phyloP scores from a whole-genome alignment of 768 basidiomycete species.

The Kwoniella bestiolae region DNA sequence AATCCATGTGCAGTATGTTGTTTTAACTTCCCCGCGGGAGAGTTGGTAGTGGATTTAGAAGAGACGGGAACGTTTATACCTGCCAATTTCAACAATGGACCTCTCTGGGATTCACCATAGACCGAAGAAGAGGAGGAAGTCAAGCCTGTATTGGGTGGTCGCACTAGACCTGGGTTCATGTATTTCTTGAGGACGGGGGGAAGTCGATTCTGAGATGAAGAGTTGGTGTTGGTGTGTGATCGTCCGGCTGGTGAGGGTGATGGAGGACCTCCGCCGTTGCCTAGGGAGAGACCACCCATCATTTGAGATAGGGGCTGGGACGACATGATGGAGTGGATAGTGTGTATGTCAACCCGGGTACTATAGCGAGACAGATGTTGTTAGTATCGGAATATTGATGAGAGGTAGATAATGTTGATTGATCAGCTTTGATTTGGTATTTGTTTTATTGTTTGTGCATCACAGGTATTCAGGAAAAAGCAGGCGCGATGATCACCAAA shows the following conservation, averaged over 20 bases:
- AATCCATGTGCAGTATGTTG: constrained; percentile 57
- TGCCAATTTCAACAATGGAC: constrained; percentile 53
- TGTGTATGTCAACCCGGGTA: not conserved
- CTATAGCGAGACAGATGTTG: no score
- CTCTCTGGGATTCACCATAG: constrained; percentile 36
- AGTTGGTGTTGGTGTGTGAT: constrained; percentile 10
- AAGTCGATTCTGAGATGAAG: constrained; percentile 35
- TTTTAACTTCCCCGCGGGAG: constrained; percentile 31
- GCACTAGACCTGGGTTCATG: constrained; percentile 50
- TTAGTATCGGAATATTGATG: no score
- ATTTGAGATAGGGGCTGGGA: constrained; percentile 25
- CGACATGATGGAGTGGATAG: constrained; percentile 17
- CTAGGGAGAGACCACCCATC: constrained; percentile 36
- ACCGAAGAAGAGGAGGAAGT: constrained; percentile 10
- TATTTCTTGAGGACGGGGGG: constrained; percentile 51
- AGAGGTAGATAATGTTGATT: constrained; percentile 2
- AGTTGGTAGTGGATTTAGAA: constrained; percentile 13
- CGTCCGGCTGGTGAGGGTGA: constrained; percentile 24
- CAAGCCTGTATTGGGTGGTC: constrained; percentile 50
- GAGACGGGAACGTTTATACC: constrained; percentile 48
- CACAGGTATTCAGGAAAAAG: constrained; percentile 2
- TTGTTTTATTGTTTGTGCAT: not conserved
- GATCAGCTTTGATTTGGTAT: not conserved
- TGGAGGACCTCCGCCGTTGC: constrained; percentile 1
- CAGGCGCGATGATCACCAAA: constrained; percentile 12